These are phyloP conservation scores for Alternaria atra DNA, from an alignment of 2,329 filamentous ascomycete genomes.

Conservation along the genomic window DNA sequence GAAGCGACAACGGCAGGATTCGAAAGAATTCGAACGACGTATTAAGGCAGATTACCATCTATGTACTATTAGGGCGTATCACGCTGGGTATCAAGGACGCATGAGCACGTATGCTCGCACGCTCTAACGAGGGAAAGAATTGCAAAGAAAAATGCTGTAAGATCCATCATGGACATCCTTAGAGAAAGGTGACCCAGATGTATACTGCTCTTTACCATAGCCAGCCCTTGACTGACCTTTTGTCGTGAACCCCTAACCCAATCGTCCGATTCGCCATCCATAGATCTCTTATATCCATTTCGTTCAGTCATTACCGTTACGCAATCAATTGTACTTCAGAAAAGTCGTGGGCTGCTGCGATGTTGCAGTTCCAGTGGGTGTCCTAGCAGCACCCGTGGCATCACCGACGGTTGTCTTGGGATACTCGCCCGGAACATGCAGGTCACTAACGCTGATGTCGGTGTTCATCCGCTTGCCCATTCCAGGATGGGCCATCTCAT, in stretches of 20 bases:
- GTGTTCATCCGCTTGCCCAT: constrained; percentile 55
- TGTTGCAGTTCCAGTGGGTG: not conserved
- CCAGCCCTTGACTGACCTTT: not conserved
- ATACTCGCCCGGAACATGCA: constrained; percentile 76
- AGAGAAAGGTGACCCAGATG: not conserved
- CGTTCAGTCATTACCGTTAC: not conserved
- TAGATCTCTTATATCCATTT: not conserved
- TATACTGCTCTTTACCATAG: not conserved
- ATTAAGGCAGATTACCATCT: constrained; percentile 5
- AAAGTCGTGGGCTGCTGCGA: not conserved
- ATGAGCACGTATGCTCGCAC: constrained; percentile 2
- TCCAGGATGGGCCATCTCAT: constrained; percentile 56
- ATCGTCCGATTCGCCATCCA: not conserved
- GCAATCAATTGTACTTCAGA: constrained; percentile 2
- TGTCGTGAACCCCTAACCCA: constrained; percentile 1
- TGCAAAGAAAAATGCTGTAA: not conserved
- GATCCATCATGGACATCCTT: not conserved
- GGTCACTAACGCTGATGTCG: constrained; percentile 65
- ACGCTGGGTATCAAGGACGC: constrained; percentile 13
- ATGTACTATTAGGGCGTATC: constrained; percentile 6
- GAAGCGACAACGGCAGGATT: not conserved
- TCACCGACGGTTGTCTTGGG: constrained; percentile 48
- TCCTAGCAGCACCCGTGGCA: not conserved
- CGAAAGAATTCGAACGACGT: not conserved
- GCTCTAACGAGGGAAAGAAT: constrained; percentile 5